Conservation (phyloP, 495 filamentous ascomycete genomes). For the Melanomma pulvis-pyrius region DNA sequence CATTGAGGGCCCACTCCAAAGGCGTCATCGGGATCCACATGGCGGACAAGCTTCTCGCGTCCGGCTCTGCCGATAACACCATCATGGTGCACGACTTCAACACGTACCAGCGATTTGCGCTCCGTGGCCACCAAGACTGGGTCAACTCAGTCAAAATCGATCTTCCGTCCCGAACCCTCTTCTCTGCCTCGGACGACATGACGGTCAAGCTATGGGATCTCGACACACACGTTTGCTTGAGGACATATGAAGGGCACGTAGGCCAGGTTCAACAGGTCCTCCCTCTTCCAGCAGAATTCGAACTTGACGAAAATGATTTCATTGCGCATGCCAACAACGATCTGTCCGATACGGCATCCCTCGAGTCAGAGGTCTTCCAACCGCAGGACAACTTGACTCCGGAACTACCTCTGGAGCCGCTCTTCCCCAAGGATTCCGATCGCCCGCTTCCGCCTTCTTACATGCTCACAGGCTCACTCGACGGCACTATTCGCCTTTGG, state of each 20-base stretch:
- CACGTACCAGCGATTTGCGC: conserved; percentile 72
- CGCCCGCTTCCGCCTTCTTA: conserved; percentile 79
- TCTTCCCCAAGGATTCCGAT: conserved; percentile 57
- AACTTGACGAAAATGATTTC: conserved; percentile 71
- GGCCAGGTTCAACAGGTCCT: conserved; percentile 93
- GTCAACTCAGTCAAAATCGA: conserved; percentile 92
- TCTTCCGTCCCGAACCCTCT: conserved; percentile 73
- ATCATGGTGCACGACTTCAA: conserved; percentile 95
- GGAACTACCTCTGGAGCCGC: conserved; percentile 8
- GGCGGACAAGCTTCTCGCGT: conserved; percentile 76
- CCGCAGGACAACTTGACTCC: not conserved
- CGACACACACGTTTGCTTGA: conserved; percentile 75
- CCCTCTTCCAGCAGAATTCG: conserved; percentile 79
- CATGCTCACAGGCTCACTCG: conserved; percentile 88
- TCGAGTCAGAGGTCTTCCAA: conserved; percentile 12
- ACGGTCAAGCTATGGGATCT: conserved; percentile 93
- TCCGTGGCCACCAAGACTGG: conserved; percentile 88
- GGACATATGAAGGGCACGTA: conserved; percentile 83
- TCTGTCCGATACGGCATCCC: conserved; percentile 26
- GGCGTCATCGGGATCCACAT: conserved; percentile 89
- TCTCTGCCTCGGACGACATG: conserved; percentile 92
- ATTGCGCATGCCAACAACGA: conserved; percentile 45
- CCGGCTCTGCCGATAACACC: conserved; percentile 83
- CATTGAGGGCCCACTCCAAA: conserved; percentile 73
- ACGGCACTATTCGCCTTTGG: conserved; percentile 92